Evolutionary conservation across 257 asterid genomes (phyloP), one percentile per base, ranked within the genome.

Genomic region (Ocimum tenuiflorum): DNA sequence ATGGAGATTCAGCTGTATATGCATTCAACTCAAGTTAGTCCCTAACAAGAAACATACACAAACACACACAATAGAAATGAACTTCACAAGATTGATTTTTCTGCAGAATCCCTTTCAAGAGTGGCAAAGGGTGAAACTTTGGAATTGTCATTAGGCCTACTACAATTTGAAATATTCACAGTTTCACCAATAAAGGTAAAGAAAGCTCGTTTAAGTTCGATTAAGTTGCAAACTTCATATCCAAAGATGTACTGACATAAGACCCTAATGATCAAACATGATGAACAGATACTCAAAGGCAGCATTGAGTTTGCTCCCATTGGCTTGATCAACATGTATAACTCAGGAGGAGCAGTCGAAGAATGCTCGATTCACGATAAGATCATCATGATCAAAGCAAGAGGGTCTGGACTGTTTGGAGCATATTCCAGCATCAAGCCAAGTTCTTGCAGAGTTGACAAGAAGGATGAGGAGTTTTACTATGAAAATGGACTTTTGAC

Each of bases 341-440:
- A n/a, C n/a, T n/a, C n/a, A n/a, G n/a, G n/a, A n/a, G n/a, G n/a
- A n/a, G n/a, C n/a, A n/a, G n/a, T 73, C 5, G 79, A 83, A 39
- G 81, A 65, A 22, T 77, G 59, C 13, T 63, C 45, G 46, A 59
- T 62, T 3, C 15, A 15, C 10, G 36, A 59, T 4, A 59, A 23
- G 14, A n/a, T n/a, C n/a, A 27, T 80, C 8, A 65, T 15, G 29
- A 51, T 81, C 45, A 74, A 38, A 76, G 81, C 72, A 20, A 63
- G 89, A 76, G 91, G 94, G 38, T 58, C 71, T 20, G 91, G 94
- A 38, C 20, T 76, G 6, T 80, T 88, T 70, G 96, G 96, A 79
- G 85, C 86, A 19, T 88, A 84, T 78, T 86, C 91, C 0, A 86
- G 85, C 58, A 50, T 43, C 12, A 84, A 68, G 73, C 96, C 91